phyloP scores from a whole-genome alignment of 345 rosid genomes.

The Salix purpurea region DNA sequence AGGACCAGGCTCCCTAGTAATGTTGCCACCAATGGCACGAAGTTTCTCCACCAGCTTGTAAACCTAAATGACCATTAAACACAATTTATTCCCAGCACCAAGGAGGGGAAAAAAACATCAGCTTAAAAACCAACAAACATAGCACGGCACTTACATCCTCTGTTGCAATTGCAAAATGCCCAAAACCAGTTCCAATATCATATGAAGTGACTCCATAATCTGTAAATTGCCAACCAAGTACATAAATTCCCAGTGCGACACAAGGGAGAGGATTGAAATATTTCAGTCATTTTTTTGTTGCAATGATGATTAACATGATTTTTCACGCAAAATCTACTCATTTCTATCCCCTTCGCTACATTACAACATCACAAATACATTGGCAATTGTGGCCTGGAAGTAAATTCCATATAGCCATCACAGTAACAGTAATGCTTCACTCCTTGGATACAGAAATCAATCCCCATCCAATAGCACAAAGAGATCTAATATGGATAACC shows the following conservation, averaged over 20 bases:
- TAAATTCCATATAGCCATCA: too few relatives aligned
- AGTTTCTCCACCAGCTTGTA: constrained; percentile 68
- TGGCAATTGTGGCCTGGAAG: too few relatives aligned
- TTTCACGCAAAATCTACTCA: neutral
- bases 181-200: constrained; percentile 92
- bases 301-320: neutral
- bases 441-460: too few relatives aligned
- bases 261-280: neutral
- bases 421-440: too few relatives aligned
- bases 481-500: too few relatives aligned
- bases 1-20: constrained; percentile 89
- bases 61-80: constrained; percentile 37
- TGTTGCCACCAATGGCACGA: constrained; percentile 70
- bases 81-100: constrained; percentile 1
- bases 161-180: constrained; percentile 89
- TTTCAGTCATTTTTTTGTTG: too few relatives aligned
- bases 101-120: neutral
- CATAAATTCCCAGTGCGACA: neutral
- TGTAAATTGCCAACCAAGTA: constrained; percentile 18
- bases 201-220: constrained; percentile 85
- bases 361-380: neutral
- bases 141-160: constrained; percentile 52
- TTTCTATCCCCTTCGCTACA: neutral
- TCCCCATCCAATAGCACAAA: too few relatives aligned
- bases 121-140: neutral